Evolutionary conservation across 495 filamentous ascomycete genomes (phyloP).

Genomic region (Penicillium chermesinum): DNA sequence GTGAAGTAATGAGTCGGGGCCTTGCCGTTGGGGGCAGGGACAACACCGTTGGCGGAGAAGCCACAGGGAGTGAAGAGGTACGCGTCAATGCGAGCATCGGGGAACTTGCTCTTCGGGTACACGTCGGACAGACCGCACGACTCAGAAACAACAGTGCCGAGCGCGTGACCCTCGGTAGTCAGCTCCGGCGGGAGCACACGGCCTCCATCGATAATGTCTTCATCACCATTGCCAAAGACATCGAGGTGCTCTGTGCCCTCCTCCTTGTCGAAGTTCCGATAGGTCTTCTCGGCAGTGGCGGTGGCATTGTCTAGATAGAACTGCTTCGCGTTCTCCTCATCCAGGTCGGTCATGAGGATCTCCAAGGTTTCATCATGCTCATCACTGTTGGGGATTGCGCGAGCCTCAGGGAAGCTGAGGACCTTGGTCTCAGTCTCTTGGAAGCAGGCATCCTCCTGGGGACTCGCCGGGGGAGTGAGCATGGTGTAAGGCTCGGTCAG

Average conservation of each 20-base stretch:
- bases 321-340: constrained; percentile 86
- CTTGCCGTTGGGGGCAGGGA: constrained; percentile 67
- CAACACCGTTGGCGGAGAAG: constrained; percentile 95
- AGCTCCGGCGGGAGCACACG: constrained; percentile 64
- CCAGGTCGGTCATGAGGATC: constrained; percentile 97
- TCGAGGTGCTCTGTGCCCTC: constrained; percentile 58
- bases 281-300: constrained; percentile 77
- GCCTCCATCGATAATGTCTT: constrained; percentile 50
- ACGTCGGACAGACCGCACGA: constrained; percentile 83
- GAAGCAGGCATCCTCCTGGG: constrained; percentile 45
- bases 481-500: constrained; percentile 78
- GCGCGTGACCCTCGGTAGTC: constrained; percentile 87
- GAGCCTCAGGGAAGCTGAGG: constrained; percentile 44
- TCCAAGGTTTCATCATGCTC: constrained; percentile 87
- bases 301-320: constrained; percentile 94
- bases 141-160: constrained; percentile 91
- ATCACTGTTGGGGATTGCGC: constrained; percentile 34
- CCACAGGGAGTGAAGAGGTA: constrained; percentile 97
- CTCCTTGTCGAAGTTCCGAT: constrained; percentile 46
- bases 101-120: constrained; percentile 81
- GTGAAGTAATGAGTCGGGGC: constrained; percentile 90
- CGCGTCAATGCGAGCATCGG: constrained; percentile 90
- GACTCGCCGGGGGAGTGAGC: constrained; percentile 81
- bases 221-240: constrained; percentile 69
- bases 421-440: constrained; percentile 64